Evolutionary conservation across 2,329 filamentous ascomycete species (phyloP).

Genomic region (Purpureocillium lavendulum): DNA sequence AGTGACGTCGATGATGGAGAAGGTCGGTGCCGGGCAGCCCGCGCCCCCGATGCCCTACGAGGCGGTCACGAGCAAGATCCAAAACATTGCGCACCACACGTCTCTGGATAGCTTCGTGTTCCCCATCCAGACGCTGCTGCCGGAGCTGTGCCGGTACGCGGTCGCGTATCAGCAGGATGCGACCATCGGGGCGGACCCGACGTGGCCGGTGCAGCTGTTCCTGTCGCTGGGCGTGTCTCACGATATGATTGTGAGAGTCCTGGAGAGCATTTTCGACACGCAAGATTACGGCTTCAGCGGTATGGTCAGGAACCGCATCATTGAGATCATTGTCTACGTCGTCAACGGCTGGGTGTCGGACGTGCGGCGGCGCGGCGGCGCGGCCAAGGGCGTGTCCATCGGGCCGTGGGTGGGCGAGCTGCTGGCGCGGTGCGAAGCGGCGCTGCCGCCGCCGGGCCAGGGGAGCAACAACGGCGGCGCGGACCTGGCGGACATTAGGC

Average conservation of each 20-base stretch:
- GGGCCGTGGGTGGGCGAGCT: conserved; percentile 40
- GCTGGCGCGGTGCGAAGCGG: conserved; percentile 39
- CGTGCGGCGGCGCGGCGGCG: conserved; percentile 36
- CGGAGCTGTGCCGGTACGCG: conserved; percentile 55
- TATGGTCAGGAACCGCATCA: conserved; percentile 36
- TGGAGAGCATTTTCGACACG: conserved; percentile 49
- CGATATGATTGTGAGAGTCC: conserved; percentile 45
- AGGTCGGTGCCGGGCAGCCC: conserved; percentile 30
- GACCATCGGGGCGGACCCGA: conserved; percentile 46
- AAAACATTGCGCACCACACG: conserved; percentile 57
- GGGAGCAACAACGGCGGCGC: conserved; percentile 35
- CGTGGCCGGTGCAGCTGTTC: conserved; percentile 51
- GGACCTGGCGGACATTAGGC: conserved; percentile 34
- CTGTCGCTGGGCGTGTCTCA: conserved; percentile 47
- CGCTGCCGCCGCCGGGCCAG: conserved; percentile 29
- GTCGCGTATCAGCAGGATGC: conserved; percentile 50
- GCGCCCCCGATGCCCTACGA: conserved; percentile 57
- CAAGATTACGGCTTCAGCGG: conserved; percentile 52
- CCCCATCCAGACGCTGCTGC: conserved; percentile 51
- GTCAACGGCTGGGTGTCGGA: conserved; percentile 42
- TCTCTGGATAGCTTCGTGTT: conserved; percentile 60
- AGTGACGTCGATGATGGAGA: conserved; percentile 31
- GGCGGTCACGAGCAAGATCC: conserved; percentile 54
- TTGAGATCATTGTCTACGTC: conserved; percentile 45
- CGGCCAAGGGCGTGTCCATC: conserved; percentile 28